phyloP scores from a whole-genome alignment of 2,329 filamentous ascomycete species.

The Ophiostoma ulmi region DNA sequence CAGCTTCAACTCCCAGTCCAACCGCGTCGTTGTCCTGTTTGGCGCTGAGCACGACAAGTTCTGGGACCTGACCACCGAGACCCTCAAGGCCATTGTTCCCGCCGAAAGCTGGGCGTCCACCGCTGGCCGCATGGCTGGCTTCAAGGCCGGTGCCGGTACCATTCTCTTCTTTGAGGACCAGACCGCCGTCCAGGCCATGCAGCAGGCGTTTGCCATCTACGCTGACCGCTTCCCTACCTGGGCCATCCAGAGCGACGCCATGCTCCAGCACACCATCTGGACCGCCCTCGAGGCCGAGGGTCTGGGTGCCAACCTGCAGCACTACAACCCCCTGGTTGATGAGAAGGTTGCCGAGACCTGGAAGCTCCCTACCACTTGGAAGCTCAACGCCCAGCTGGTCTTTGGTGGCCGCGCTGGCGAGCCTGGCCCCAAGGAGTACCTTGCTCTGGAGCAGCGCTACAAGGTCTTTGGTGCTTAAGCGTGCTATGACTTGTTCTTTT shows the following conservation, averaged over 20 bases:
- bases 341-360: constrained; percentile 63
- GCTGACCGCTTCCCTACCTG: constrained; percentile 74
- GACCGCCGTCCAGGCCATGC: constrained; percentile 57
- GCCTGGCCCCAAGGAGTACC: constrained; percentile 58
- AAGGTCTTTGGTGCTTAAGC: constrained; percentile 57
- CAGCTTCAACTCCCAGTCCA: constrained; percentile 84
- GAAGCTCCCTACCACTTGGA: constrained; percentile 67
- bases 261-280: constrained; percentile 79
- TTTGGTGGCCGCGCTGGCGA: constrained; percentile 62
- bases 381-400: constrained; percentile 75
- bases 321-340: constrained; percentile 87
- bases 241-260: constrained; percentile 71
- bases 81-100: constrained; percentile 64
- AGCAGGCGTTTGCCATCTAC: constrained; percentile 66
- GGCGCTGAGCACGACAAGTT: constrained; percentile 80
- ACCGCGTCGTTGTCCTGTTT: constrained; percentile 72
- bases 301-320: constrained; percentile 82
- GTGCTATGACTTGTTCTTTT: neutral
- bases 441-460: constrained; percentile 60
- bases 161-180: constrained; percentile 86
- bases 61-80: constrained; percentile 67
- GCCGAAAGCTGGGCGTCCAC: constrained; percentile 56
- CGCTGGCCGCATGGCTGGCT: constrained; percentile 43
- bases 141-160: constrained; percentile 70
- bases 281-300: constrained; percentile 77